Base-by-base conservation (phyloP, 2,329 filamentous ascomycete species). In the Elsinoe ampelina region DNA sequence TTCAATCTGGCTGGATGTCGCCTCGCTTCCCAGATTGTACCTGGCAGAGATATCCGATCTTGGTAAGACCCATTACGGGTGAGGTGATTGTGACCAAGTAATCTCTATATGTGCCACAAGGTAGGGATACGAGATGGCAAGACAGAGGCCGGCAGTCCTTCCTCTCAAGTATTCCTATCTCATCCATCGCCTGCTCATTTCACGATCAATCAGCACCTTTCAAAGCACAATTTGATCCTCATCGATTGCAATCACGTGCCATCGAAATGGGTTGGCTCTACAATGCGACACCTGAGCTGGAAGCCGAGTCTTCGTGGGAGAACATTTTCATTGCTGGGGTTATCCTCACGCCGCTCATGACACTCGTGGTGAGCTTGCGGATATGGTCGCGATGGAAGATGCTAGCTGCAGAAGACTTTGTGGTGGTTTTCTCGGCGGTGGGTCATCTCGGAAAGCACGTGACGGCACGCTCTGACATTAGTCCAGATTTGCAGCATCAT, bases 391-490 rank as follows among this genome's bases (percentile, higher is more conserved):
- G 52, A 34, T 35, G 36, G 36, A 42, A 11, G 20, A 45, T 34
- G 20, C 30, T 42, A 13, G 52, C 36, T 10, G 22, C 20, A 15
- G 52, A 55, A 19, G 52, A 55, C 17, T 17, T 32, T 15, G 36
- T 55, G 52, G 52, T 55, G 32, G 52, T 43, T 5, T 34, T 45
- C 26, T 35, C 52, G 20, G 52, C 52, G 15, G 52, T 55, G 7
- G 17, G 22, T 17, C 17, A 47, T 2, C 22, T 20, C 42, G n/a
- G 5, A 47, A n/a, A 6, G 2, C 17, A 39, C 36, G 13, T 39
- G 36, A n/a, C 2, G 36, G 26, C 26, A 30, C 26, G 7, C 26
- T 30, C 7, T 30, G 26, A 30, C 42, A 13, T 22, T 20, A 5
- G 17, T 4, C 5, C 22, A 55, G 52, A 43, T 55, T 4, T 43